Evolutionary conservation across 345 rosid species (phyloP).

Genomic region (Boechera retrofracta): DNA sequence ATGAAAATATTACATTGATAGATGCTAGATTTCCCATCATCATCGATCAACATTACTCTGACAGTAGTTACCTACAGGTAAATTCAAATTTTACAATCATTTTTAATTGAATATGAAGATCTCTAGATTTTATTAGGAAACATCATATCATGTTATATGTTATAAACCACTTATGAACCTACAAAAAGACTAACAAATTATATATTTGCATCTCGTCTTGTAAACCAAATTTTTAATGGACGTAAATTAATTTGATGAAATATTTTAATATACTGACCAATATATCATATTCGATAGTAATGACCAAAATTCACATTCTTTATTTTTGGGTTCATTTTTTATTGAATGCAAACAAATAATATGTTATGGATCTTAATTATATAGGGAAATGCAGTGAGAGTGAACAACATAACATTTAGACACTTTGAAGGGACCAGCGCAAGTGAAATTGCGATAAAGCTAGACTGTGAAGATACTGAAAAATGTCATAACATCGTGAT

Average conservation of each 20-base stretch:
- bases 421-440: conserved; percentile 18
- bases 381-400: conserved; percentile 21
- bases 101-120: background rate
- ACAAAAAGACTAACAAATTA: background rate
- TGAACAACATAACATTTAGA: conserved; percentile 31
- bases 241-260: background rate
- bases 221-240: background rate
- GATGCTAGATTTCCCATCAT: conserved; percentile 19
- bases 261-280: background rate
- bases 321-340: background rate
- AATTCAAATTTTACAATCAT: background rate
- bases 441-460: conserved; percentile 18
- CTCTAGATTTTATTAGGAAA: background rate
- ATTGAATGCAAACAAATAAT: background rate
- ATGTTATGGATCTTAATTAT: background rate
- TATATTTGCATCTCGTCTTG: background rate
- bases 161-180: background rate
- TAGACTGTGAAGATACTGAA: conserved; percentile 19
- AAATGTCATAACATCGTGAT: conserved; percentile 22
- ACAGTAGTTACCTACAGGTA: background rate
- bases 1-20: conserved; percentile 16
- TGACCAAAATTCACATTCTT: background rate
- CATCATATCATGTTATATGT: background rate
- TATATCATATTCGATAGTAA: background rate
- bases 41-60: conserved; percentile 31